phyloP scores from a whole-genome alignment of 2,329 filamentous ascomycete genomes.

The Cercospora beticola region DNA sequence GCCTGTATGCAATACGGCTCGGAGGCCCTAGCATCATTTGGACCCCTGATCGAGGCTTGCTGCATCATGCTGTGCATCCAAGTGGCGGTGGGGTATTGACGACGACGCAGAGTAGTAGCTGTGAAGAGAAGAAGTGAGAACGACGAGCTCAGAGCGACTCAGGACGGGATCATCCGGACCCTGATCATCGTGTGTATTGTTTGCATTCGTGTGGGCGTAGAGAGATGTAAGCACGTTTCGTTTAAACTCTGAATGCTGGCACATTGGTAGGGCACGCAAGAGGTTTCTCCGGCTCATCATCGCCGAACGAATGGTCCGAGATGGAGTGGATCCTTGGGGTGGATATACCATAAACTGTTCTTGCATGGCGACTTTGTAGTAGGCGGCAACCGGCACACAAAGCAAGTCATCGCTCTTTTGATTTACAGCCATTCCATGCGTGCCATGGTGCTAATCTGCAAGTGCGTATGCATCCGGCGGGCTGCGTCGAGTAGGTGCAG shows the following conservation, averaged over 20 bases:
- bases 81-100: not conserved
- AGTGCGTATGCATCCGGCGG: not conserved
- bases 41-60: not conserved
- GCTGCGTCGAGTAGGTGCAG: not conserved
- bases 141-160: not conserved
- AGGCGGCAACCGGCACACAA: not conserved
- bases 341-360: not conserved
- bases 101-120: not conserved
- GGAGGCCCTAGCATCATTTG: not conserved
- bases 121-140: not conserved
- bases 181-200: conserved; percentile 2
- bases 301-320: not conserved
- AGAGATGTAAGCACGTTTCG: conserved; percentile 2
- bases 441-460: not conserved
- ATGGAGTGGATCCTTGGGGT: not conserved
- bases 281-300: not conserved
- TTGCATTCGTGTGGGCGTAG: not conserved
- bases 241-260: not conserved
- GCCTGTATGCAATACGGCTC: not conserved
- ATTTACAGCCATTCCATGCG: not conserved
- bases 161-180: not conserved
- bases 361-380: not conserved
- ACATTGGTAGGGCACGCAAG: not conserved
- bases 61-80: not conserved
- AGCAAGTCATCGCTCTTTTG: not conserved